These are phyloP conservation scores for Agrocybe chaxingu DNA, from an alignment of 768 basidiomycete species.

Conservation along the genomic window DNA sequence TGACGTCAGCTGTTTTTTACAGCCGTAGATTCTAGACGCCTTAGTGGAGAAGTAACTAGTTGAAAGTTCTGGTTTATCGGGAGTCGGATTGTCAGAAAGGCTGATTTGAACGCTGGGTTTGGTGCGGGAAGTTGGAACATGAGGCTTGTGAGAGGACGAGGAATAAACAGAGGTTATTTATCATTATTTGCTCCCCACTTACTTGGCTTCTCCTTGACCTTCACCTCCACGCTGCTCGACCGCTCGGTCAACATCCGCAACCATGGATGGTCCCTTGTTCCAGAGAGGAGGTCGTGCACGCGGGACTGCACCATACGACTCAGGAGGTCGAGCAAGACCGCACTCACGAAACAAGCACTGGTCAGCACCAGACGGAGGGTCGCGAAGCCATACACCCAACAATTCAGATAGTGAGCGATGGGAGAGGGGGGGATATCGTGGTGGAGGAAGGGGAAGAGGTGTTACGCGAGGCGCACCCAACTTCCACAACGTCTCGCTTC, in stretches of 20 bases:
- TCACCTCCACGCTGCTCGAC: slow-evolving; percentile 1
- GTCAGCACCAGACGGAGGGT: slow-evolving; percentile 43
- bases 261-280: slow-evolving; percentile 22
- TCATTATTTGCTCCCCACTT: slow-evolving; percentile 12
- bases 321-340: slow-evolving; percentile 23
- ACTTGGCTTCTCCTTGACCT: slow-evolving; percentile 3
- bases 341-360: slow-evolving; percentile 60
- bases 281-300: slow-evolving; percentile 21
- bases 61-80: too few species aligned
- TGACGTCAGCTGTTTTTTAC: neutral
- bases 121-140: too few species aligned
- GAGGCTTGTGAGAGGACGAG: too few species aligned
- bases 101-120: too few species aligned
- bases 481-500: slow-evolving; percentile 39
- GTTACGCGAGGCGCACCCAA: slow-evolving; percentile 30
- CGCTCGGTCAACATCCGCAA: slow-evolving; percentile 6
- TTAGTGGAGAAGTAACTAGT: too few species aligned
- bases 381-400: slow-evolving; percentile 33
- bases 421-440: slow-evolving; percentile 61
- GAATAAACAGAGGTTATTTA: slow-evolving; percentile 2
- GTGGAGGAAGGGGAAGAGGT: slow-evolving; percentile 41
- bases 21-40: neutral
- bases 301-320: slow-evolving; percentile 15
- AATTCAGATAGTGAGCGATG: slow-evolving; percentile 50
- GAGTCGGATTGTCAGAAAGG: too few species aligned